Conservation (phyloP, 2,329 filamentous ascomycete genomes). For the Sclerotinia sclerotiorum region DNA sequence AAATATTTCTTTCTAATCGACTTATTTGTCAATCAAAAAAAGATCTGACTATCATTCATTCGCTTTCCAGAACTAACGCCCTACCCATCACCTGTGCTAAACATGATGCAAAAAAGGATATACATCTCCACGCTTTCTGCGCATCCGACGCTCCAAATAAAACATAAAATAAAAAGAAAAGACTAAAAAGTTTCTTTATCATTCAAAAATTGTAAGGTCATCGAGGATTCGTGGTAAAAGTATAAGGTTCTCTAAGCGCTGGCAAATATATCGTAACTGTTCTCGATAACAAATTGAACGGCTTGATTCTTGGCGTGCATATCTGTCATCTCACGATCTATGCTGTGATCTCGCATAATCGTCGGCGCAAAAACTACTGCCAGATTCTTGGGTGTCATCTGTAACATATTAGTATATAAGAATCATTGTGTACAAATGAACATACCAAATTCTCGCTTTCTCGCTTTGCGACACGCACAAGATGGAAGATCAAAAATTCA, state of each 20-base stretch:
- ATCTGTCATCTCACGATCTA: slow-evolving; percentile 94
- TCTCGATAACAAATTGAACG: slow-evolving; percentile 90
- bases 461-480: slow-evolving; percentile 79
- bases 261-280: slow-evolving; percentile 77
- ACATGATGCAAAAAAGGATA: slow-evolving; percentile 21
- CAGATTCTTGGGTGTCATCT: slow-evolving; percentile 96
- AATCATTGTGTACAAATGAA: slow-evolving; percentile 26
- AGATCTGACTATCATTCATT: slow-evolving; percentile 32
- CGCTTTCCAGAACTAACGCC: slow-evolving; percentile 20
- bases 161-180: slow-evolving; percentile 20
- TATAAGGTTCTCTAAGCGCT: slow-evolving; percentile 22
- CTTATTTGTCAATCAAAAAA: slow-evolving; percentile 19
- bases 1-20: slow-evolving; percentile 1
- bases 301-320: slow-evolving; percentile 91
- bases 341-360: slow-evolving; percentile 86
- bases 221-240: slow-evolving; percentile 7
- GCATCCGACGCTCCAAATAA: slow-evolving; percentile 1
- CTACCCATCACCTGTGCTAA: slow-evolving; percentile 13
- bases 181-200: slow-evolving; percentile 14
- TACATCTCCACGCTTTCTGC: slow-evolving; percentile 15
- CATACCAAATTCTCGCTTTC: slow-evolving; percentile 81
- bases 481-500: slow-evolving; percentile 91
- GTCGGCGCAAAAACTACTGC: slow-evolving; percentile 97
- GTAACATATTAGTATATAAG: slow-evolving; percentile 33
- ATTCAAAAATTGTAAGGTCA: slow-evolving; percentile 19